Evolutionary conservation across 1,139 yeast species (phyloP).

Genomic region (Geotrichum cucujoidarum): DNA sequence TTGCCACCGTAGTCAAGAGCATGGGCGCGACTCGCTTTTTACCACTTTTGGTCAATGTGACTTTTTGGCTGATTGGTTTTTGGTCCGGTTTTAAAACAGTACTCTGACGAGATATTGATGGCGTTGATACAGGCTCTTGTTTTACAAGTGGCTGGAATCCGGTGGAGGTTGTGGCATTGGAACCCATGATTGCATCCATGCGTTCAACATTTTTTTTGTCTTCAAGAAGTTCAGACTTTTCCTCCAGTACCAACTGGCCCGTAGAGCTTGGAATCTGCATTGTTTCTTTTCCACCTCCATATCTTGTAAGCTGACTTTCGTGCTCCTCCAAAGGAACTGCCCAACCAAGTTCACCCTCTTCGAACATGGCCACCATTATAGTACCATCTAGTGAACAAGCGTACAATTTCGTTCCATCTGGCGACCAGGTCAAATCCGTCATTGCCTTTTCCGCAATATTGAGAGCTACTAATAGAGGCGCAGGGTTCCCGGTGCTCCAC

Average conservation of each 20-base stretch:
- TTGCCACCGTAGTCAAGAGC: conserved; percentile 53
- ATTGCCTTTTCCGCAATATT: conserved; percentile 61
- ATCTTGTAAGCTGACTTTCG: conserved; percentile 65
- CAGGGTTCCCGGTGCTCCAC: conserved; percentile 75
- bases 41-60: conserved; percentile 71
- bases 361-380: conserved; percentile 66
- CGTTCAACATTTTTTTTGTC: conserved; percentile 7
- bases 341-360: conserved; percentile 65
- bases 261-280: conserved; percentile 20
- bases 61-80: conserved; percentile 37
- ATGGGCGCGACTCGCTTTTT: conserved; percentile 84
- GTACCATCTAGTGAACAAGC: conserved; percentile 84
- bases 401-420: conserved; percentile 67
- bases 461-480: conserved; percentile 68
- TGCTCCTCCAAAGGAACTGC: conserved; percentile 63
- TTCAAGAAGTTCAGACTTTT: conserved; percentile 14
- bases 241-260: conserved; percentile 19
- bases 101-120: too few relatives aligned
- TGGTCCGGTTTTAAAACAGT: conserved; percentile 28
- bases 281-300: conserved; percentile 80
- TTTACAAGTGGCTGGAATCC: not conserved
- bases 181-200: conserved; percentile 12
- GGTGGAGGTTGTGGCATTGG: not conserved
- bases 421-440: conserved; percentile 78
- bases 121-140: not conserved